These are phyloP conservation scores for Penicillium sp. DNA, from an alignment of 2,329 filamentous ascomycete genomes.

Conservation along the genomic window DNA sequence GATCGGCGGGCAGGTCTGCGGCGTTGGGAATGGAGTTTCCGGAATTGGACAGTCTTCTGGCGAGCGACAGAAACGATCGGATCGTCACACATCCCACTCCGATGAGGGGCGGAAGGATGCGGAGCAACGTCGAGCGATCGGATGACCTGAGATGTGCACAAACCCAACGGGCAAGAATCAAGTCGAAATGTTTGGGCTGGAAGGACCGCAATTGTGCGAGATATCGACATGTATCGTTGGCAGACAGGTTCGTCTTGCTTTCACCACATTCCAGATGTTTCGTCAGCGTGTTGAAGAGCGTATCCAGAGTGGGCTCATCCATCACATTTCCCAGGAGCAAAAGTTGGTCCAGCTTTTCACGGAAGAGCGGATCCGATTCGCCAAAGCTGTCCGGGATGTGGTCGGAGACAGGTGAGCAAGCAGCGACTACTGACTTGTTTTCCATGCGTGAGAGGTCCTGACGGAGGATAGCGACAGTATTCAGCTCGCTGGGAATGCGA, in stretches of 20 bases:
- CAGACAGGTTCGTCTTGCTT: conserved; percentile 31
- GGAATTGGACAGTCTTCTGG: conserved; percentile 34
- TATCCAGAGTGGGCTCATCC: conserved; percentile 47
- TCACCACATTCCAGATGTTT: conserved; percentile 38
- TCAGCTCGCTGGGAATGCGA: conserved; percentile 41
- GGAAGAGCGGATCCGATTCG: conserved; percentile 42
- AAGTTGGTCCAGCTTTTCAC: conserved; percentile 49
- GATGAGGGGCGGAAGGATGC: conserved; percentile 43
- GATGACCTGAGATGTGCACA: conserved; percentile 38
- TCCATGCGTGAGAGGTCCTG: conserved; percentile 48
- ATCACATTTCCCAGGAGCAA: conserved; percentile 48
- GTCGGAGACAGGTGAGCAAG: conserved; percentile 52
- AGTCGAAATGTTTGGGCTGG: conserved; percentile 47
- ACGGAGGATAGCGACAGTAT: conserved; percentile 44
- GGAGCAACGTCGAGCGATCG: conserved; percentile 34
- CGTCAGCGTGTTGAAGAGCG: conserved; percentile 45
- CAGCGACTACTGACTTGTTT: conserved; percentile 45
- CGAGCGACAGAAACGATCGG: conserved; percentile 40
- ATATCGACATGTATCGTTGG: conserved; percentile 43
- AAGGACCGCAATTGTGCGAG: conserved; percentile 47
- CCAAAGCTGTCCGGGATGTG: conserved; percentile 46
- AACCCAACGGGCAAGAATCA: conserved; percentile 47
- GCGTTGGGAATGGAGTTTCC: conserved; percentile 29
- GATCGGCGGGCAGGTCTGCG: conserved; percentile 30
- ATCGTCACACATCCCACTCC: conserved; percentile 50